These are phyloP conservation scores for Fusarium palustre DNA, from an alignment of 2,329 filamentous ascomycete species.

Conservation along the genomic window DNA sequence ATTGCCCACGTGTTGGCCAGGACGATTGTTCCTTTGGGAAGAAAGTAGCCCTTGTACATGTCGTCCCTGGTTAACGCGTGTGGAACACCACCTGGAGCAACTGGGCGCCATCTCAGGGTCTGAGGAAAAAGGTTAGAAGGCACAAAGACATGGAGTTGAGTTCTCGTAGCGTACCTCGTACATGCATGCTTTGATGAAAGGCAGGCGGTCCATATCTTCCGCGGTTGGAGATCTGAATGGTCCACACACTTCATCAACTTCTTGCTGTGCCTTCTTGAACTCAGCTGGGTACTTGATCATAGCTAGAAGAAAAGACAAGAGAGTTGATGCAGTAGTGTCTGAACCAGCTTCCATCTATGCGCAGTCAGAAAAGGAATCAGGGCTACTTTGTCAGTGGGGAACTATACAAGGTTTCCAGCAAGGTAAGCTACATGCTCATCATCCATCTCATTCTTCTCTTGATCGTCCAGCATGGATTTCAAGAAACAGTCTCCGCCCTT, in stretches of 20 bases:
- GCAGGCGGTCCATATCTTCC: slow-evolving; percentile 40
- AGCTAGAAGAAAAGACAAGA: slow-evolving; percentile 38
- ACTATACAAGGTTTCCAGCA: background rate
- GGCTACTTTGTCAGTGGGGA: background rate
- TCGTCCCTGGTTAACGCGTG: slow-evolving; percentile 63
- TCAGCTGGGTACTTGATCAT: slow-evolving; percentile 41
- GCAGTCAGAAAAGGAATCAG: background rate
- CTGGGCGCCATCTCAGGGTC: slow-evolving; percentile 54
- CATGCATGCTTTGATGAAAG: slow-evolving; percentile 45
- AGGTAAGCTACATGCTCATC: slow-evolving; percentile 10
- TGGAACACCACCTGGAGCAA: slow-evolving; percentile 58
- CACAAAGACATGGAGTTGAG: background rate
- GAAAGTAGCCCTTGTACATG: slow-evolving; percentile 60
- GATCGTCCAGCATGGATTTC: background rate
- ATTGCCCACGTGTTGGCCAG: slow-evolving; percentile 49
- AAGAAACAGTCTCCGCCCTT: slow-evolving; percentile 9
- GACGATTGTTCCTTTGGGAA: slow-evolving; percentile 61
- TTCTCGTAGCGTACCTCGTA: slow-evolving; percentile 34
- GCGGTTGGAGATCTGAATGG: slow-evolving; percentile 46
- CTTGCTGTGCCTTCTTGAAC: slow-evolving; percentile 33
- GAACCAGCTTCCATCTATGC: slow-evolving; percentile 44
- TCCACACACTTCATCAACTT: slow-evolving; percentile 38
- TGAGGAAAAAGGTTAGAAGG: background rate
- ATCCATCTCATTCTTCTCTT: slow-evolving; percentile 9
- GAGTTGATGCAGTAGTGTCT: slow-evolving; percentile 40